These are phyloP conservation scores for Paxillus rubicundulus DNA, from an alignment of 768 basidiomycete genomes.

Conservation along the genomic window DNA sequence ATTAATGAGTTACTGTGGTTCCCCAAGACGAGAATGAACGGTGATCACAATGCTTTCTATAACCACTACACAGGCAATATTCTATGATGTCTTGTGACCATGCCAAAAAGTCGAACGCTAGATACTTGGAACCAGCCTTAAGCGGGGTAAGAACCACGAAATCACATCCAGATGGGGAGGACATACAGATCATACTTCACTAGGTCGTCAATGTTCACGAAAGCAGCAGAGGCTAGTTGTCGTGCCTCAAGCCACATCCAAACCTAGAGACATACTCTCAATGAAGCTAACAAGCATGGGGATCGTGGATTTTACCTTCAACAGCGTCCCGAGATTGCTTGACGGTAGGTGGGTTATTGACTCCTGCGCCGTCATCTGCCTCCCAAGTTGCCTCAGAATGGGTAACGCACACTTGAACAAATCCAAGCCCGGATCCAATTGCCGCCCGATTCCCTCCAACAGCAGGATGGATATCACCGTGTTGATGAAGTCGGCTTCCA, in stretches of 20 bases:
- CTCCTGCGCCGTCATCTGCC: constrained; percentile 83
- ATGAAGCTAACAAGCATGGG: not conserved
- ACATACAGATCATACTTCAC: constrained; percentile 85
- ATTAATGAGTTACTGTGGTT: too few relatives aligned
- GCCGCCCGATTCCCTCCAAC: constrained; percentile 93
- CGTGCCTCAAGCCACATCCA: constrained; percentile 96
- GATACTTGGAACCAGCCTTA: constrained; percentile 52
- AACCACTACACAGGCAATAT: too few relatives aligned
- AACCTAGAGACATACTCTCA: constrained; percentile 44
- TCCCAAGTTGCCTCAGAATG: constrained; percentile 86
- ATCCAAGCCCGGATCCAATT: constrained; percentile 88
- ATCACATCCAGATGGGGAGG: not conserved
- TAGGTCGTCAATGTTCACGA: constrained; percentile 80
- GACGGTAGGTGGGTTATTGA: constrained; percentile 58
- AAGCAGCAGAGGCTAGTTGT: constrained; percentile 75
- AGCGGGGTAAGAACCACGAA: constrained; percentile 12
- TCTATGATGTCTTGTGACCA: not conserved
- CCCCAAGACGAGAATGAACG: too few relatives aligned
- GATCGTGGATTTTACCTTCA: constrained; percentile 63
- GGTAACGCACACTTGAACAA: constrained; percentile 94
- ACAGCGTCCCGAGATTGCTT: constrained; percentile 76
- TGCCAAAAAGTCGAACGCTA: constrained; percentile 18
- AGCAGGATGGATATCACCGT: constrained; percentile 93
- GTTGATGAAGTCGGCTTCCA: constrained; percentile 99
- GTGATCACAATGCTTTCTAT: too few relatives aligned